Conservation (phyloP, 2,329 filamentous ascomycete species). For the Verticillium tricorpus region DNA sequence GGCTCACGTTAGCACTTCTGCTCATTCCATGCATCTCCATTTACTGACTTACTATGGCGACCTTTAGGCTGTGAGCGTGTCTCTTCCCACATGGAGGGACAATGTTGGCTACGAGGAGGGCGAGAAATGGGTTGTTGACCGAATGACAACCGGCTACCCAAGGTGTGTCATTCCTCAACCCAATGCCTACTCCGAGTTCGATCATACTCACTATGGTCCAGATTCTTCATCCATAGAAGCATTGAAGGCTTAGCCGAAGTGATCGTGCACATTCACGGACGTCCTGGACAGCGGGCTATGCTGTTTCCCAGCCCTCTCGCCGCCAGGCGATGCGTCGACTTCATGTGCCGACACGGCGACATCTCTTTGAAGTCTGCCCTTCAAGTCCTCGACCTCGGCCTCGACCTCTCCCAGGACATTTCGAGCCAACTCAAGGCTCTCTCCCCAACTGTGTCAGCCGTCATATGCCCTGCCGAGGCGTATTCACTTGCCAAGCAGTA, state of each 20-base stretch:
- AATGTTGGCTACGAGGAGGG: slow-evolving; percentile 95
- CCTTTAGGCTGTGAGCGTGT: slow-evolving; percentile 85
- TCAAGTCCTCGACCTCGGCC: slow-evolving; percentile 56
- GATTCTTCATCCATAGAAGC: slow-evolving; percentile 87
- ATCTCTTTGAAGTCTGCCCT: slow-evolving; percentile 44
- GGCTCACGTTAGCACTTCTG: slow-evolving; percentile 59
- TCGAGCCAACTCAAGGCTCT: slow-evolving; percentile 50
- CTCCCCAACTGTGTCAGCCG: slow-evolving; percentile 59
- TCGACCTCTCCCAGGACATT: slow-evolving; percentile 50
- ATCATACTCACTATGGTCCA: slow-evolving; percentile 24
- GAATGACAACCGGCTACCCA: slow-evolving; percentile 89
- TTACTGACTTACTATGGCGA: not conserved
- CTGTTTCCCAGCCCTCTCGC: slow-evolving; percentile 71
- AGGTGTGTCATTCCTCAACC: slow-evolving; percentile 42
- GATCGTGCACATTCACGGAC: slow-evolving; percentile 61
- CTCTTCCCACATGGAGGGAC: slow-evolving; percentile 85
- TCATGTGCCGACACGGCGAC: slow-evolving; percentile 59
- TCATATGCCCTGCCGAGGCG: slow-evolving; percentile 64
- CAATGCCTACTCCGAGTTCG: slow-evolving; percentile 5
- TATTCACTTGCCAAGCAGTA: slow-evolving; percentile 82
- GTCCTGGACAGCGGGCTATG: slow-evolving; percentile 64
- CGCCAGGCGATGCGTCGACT: slow-evolving; percentile 70
- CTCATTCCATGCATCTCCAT: not conserved
- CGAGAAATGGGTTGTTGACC: slow-evolving; percentile 75
- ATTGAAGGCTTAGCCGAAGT: slow-evolving; percentile 70